Percentiles rank a stretch among this genome's conserved stretches.
These are phyloP conservation scores for Claviceps cyperi DNA, from an alignment of 2,329 filamentous ascomycete species.

Conservation along the genomic window DNA sequence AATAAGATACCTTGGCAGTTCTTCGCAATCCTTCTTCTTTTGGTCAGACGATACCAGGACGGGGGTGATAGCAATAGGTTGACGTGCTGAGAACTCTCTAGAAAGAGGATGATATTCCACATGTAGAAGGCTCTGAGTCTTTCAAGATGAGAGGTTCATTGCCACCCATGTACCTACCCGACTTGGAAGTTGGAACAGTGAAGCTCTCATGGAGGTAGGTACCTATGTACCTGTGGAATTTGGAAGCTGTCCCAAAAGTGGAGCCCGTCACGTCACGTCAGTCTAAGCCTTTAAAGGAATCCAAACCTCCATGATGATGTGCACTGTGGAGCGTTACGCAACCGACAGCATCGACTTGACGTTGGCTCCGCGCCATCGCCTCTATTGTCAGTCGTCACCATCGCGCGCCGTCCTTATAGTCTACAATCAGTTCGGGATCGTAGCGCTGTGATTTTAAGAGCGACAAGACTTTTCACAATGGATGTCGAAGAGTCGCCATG, in stretches of 20 bases:
- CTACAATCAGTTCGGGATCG: neutral
- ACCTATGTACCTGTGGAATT: neutral
- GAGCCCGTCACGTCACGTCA: neutral
- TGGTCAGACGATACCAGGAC: neutral
- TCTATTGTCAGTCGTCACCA: neutral
- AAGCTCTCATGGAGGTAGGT: too few relatives aligned
- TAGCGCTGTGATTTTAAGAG: neutral
- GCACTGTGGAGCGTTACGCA: conserved; percentile 3
- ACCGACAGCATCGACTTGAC: conserved; percentile 1
- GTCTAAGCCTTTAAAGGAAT: neutral
- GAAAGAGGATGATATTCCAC: too few relatives aligned
- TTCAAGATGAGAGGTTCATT: too few relatives aligned
- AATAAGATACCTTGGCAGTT: neutral
- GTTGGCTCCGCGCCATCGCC: conserved; percentile 2
- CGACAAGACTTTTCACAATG: conserved; percentile 19
- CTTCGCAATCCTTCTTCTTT: neutral
- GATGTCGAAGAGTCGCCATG: conserved; percentile 40
- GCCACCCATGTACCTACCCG: neutral
- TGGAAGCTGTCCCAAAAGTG: conserved; percentile 1
- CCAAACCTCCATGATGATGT: neutral
- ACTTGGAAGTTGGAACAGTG: too few relatives aligned
- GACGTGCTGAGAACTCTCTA: neutral
- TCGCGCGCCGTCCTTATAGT: neutral
- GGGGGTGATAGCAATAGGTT: neutral
- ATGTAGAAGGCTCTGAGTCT: too few relatives aligned